Evolutionary conservation across 352 stramenopile species (phyloP), one percentile per base, ranked within the genome.

Genomic region (Globisporangium parvum): DNA sequence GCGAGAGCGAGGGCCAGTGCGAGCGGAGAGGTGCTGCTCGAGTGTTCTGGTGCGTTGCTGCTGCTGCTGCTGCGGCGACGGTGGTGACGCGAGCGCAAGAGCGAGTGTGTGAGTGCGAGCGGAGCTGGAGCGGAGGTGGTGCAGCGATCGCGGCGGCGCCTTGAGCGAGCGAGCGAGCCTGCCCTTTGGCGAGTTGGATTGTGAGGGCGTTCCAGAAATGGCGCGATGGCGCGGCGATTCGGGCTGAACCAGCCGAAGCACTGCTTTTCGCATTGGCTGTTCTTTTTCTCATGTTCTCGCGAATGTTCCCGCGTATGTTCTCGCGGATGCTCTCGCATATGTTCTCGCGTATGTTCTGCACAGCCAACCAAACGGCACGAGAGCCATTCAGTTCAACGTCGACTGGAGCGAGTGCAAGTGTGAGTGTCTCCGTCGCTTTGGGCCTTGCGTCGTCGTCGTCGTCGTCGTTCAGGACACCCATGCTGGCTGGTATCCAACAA

Each of bases 171-270:
- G 21, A 35, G 23, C 17, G 28, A 37, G 56, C 48, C 49, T 63
- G 57, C 57, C 57, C 51, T 44, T 63, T 63, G 57, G 51, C 51
- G 44, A 48, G 42, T 63, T 55, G 42, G 51, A 58, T 63, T 63
- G 45, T 63, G 57, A 47, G 47, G 21, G 50, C 21, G 41, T 47
- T 47, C 41, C 41, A 47, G 41, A 47, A 47, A 47, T 47, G 41
- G 41, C 41, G 15, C 50, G 10, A 31, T 21, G 20, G 51, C 35
- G 51, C 35, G 40, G 52, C 49, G 56, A 54, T 60, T 60, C 21
- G 41, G 57, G 57, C 50, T 57, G 26, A 57, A 42, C 42, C 33
- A 42, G 50, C 50, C 21, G 47, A 33, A 39, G 31, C n/a, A 9
- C 28, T 44, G 9, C n/a, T n/a, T n/a, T n/a, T n/a, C n/a, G n/a